These are phyloP conservation scores for Oryza nivara DNA, from an alignment of 176 grass and related monocot species.

Conservation along the genomic window DNA sequence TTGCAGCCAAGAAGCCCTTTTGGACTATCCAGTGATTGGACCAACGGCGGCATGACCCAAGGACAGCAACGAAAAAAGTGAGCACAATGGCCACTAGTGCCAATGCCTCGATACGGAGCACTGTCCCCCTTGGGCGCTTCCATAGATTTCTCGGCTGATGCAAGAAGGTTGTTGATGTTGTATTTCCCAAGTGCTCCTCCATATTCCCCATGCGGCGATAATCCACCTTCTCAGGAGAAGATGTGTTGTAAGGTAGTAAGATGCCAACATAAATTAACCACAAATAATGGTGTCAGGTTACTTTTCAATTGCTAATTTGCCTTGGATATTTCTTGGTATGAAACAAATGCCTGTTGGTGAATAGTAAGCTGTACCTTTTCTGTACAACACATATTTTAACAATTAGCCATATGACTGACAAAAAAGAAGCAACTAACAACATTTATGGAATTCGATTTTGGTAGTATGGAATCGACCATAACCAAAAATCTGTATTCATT, in stretches of 20 bases:
- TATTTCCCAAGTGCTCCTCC: constrained; percentile 14
- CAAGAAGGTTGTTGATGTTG: neutral
- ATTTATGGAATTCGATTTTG: too few relatives aligned
- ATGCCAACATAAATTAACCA: neutral
- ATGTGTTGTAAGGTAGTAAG: neutral
- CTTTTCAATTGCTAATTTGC: neutral
- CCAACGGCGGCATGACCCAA: constrained; percentile 6
- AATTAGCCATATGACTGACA: neutral
- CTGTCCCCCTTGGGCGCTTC: constrained; percentile 14
- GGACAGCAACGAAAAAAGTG: neutral
- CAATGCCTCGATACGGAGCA: neutral
- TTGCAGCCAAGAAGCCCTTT: constrained; percentile 6
- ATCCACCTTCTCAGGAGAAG: neutral
- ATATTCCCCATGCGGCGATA: neutral
- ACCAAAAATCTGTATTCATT: too few relatives aligned
- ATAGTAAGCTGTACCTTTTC: neutral
- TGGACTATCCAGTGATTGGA: constrained; percentile 4
- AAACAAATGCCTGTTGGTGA: neutral
- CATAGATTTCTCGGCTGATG: neutral
- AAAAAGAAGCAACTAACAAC: neutral
- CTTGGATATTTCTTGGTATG: neutral
- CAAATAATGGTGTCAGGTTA: neutral
- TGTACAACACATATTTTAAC: neutral
- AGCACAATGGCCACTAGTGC: neutral
- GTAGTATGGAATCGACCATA: too few relatives aligned